Conservation (phyloP, 768 basidiomycete species). For the Serendipita sp. region DNA sequence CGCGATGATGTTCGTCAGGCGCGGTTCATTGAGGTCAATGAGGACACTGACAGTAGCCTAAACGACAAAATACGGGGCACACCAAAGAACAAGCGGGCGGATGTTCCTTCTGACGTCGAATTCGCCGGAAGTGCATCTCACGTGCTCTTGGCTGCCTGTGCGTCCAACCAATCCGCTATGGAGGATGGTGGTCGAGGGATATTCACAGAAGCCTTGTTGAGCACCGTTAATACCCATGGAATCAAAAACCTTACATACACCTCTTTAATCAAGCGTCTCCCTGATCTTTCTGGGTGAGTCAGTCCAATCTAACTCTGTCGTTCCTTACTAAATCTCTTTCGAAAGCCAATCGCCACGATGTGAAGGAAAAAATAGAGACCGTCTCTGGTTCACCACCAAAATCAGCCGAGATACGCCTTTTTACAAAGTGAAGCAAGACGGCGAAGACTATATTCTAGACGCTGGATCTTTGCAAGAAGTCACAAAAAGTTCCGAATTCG, state of each 20-base stretch:
- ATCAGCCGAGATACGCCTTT: conserved; percentile 37
- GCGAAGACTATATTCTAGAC: conserved; percentile 32
- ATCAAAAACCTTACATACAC: conserved; percentile 38
- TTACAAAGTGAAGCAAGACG: conserved; percentile 19
- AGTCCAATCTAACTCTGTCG: not conserved
- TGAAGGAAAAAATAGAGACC: conserved; percentile 31
- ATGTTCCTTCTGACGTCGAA: conserved; percentile 27
- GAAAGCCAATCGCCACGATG: conserved; percentile 35
- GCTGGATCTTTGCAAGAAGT: conserved; percentile 48
- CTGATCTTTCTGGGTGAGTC: not conserved
- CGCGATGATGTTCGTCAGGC: conserved; percentile 11
- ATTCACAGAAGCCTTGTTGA: conserved; percentile 42
- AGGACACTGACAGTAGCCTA: conserved; percentile 22
- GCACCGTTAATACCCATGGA: conserved; percentile 27
- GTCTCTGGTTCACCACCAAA: conserved; percentile 33
- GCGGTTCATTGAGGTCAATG: not conserved
- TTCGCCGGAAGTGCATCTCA: conserved; percentile 31
- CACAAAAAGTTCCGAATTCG: conserved; percentile 45
- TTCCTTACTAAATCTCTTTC: conserved; percentile 13
- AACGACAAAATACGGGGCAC: conserved; percentile 36
- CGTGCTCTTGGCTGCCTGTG: conserved; percentile 41
- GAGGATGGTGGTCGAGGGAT: conserved; percentile 49
- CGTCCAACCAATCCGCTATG: conserved; percentile 34
- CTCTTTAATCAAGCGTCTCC: conserved; percentile 21
- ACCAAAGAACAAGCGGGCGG: conserved; percentile 17